Evolutionary conservation across 768 basidiomycete species (phyloP), one percentile per base, ranked within the genome.

Genomic region (Ramaria sp.): DNA sequence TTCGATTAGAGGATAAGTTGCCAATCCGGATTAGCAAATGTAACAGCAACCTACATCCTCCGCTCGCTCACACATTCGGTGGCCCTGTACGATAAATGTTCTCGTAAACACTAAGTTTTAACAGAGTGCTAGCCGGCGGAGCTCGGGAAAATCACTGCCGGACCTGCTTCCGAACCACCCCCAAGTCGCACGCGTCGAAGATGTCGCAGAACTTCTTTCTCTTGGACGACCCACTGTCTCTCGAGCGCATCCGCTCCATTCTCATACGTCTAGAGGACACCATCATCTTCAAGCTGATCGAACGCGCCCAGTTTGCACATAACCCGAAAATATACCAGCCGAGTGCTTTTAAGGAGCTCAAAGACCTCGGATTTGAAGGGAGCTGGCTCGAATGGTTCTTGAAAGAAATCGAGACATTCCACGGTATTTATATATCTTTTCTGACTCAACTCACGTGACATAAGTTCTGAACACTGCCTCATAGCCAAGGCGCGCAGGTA

Each of bases 351-450:
- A 67, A 81, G 34, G 88, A 94, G 68, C 75, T 96, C 39, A 75
- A 73, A 38, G 76, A 82, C 38, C 67, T 81, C 30, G 84, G 83
- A 0, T 94, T 92, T 67, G 63, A 78, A 4, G 91, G 91, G 3
- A 91, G 83, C 58, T 98, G 93, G 94, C 74, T 99, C 3, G 88
- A 97, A 57, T 99, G 96, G 96, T 94, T 99, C 70, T 71, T 99
- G 69, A 84, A 85, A 61, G 95, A 98, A 70, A 98, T 76, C 0
- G 96, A 99, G 72, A 76, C 78, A 0, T 96, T 96, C 71, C 96
- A 98, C 69, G 92, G 96, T 91, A 57, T n/a, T n/a, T n/a, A n/a
- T n/a, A n/a, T n/a, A n/a, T 32, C 32, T 2, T 34, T 9, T 6
- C 3, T 41, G 39, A 18, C 8, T 41, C 25, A 2, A 9, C 27